Evolutionary conservation across 257 asterid species (phyloP).

Genomic region (Solanum virginianum): DNA sequence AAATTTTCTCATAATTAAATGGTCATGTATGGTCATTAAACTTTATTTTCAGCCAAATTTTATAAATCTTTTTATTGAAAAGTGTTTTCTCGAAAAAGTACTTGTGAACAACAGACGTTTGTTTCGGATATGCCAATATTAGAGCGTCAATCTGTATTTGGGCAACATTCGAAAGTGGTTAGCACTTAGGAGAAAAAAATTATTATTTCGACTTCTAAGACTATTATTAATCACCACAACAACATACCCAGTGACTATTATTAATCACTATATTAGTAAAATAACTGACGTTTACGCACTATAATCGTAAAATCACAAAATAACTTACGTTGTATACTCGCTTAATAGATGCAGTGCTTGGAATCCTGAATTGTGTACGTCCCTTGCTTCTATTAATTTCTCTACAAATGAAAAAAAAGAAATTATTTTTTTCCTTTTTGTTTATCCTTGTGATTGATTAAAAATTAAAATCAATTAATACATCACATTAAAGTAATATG

Average conservation of each 20-base stretch:
- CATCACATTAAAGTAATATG: not conserved
- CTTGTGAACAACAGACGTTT: not conserved
- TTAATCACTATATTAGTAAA: not conserved
- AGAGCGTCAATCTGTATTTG: not conserved
- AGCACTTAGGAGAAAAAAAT: no score
- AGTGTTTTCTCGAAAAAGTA: no score
- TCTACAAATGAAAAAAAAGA: conserved; percentile 10
- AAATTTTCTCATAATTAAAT: no score
- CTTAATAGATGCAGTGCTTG: conserved; percentile 22
- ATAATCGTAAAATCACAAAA: not conserved
- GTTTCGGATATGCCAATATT: not conserved
- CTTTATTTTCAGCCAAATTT: not conserved
- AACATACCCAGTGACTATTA: no score
- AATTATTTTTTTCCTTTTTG: not conserved
- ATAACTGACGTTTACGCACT: not conserved
- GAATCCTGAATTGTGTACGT: conserved; percentile 57
- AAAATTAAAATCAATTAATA: not conserved
- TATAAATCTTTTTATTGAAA: no score
- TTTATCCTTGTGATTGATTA: not conserved
- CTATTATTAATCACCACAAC: not conserved
- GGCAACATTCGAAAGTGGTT: not conserved
- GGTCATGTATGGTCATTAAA: not conserved
- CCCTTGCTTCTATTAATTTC: conserved; percentile 51
- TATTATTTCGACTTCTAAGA: no score
- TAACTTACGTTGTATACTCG: conserved; percentile 27